These are phyloP conservation scores for Ophiognomonia clavigignenti-juglandacearum DNA, from an alignment of 2,329 filamentous ascomycete species.

Conservation along the genomic window DNA sequence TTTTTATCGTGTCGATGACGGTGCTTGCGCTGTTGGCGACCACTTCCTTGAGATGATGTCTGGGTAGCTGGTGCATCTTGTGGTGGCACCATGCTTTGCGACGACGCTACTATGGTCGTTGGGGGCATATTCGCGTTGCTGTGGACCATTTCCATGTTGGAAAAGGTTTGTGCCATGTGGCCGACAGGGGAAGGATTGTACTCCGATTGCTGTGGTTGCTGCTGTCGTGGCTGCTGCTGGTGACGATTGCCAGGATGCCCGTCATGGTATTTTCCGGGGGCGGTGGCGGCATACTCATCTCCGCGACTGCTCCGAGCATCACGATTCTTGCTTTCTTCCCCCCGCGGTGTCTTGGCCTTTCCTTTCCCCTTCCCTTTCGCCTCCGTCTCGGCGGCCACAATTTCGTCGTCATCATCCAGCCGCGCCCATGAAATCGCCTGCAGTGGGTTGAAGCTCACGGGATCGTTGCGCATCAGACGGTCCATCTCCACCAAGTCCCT, in stretches of 20 bases:
- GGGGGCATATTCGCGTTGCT: not conserved
- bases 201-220: no score
- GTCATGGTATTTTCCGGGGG: no score
- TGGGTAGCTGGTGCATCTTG: no score
- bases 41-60: not conserved
- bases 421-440: slow-evolving; percentile 13
- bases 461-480: slow-evolving; percentile 10
- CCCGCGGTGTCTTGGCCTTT: not conserved
- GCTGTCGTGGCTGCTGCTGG: not conserved
- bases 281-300: no score
- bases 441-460: slow-evolving; percentile 16
- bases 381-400: not conserved
- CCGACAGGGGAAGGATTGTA: not conserved
- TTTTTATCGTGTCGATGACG: not conserved
- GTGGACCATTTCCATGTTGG: not conserved
- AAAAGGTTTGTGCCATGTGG: slow-evolving; percentile 7
- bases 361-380: not conserved
- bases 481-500: slow-evolving; percentile 6
- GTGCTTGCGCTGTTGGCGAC: not conserved
- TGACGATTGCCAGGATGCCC: no score
- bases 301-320: no score
- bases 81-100: not conserved
- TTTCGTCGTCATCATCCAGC: not conserved
- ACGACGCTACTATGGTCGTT: no score
- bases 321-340: not conserved